A percentile compares a stretch with the other conserved stretches of the same genome.
Evolutionary conservation across 1,284 basidiomycete genomes (phyloP).

Genomic region (Trichosporon sp.): DNA sequence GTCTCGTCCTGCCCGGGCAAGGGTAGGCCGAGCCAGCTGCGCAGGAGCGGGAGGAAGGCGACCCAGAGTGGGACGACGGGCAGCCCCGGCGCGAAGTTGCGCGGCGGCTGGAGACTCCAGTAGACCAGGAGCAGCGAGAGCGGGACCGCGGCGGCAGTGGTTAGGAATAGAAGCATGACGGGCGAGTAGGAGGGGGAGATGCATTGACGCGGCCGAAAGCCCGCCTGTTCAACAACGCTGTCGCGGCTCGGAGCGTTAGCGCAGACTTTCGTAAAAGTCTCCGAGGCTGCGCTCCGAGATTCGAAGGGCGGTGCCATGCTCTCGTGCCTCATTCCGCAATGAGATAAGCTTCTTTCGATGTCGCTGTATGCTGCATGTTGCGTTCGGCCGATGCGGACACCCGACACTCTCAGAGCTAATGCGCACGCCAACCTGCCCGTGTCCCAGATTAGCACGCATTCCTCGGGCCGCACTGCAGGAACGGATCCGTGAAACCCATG

Average conservation of each 20-base stretch:
- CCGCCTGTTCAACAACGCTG: background rate
- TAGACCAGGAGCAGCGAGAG: background rate
- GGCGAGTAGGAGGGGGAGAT: background rate
- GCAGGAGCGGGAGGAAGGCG: conserved; percentile 1
- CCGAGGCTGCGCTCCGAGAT: background rate
- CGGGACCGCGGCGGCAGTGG: background rate
- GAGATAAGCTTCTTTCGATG: background rate
- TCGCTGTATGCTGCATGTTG: background rate
- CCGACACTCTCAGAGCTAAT: too few species aligned
- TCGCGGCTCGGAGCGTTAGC: background rate
- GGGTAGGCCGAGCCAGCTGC: background rate
- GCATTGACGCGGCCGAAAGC: background rate
- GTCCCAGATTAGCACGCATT: background rate
- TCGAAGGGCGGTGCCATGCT: background rate
- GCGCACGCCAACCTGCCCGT: background rate
- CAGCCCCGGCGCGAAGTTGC: conserved; percentile 2
- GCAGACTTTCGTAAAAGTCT: background rate
- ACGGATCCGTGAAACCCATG: background rate
- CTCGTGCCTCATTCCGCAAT: background rate
- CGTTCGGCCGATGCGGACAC: background rate
- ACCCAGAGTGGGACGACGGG: conserved; percentile 7
- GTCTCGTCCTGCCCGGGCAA: conserved; percentile 1
- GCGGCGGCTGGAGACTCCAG: background rate
- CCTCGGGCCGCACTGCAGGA: background rate
- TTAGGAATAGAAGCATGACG: background rate